A percentile compares a stretch with the other conserved stretches of the same genome.
Evolutionary conservation across 176 grass and related monocot species (phyloP).

Genomic region (Stipa capillata): DNA sequence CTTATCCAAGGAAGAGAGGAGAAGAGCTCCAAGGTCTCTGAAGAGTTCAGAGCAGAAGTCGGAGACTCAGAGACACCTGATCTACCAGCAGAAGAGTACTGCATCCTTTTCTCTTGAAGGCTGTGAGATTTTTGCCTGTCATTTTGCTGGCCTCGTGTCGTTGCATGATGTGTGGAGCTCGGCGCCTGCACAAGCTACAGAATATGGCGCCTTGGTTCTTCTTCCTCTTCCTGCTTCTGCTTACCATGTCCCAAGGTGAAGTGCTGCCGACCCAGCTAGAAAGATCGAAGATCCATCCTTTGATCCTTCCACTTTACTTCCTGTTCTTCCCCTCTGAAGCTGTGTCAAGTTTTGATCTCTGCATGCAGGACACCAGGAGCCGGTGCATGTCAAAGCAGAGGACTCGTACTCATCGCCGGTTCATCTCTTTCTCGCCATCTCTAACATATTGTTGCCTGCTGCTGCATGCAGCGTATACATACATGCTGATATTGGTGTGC

Average conservation of each 20-base stretch:
- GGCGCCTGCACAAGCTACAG: background rate
- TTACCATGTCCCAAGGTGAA: background rate
- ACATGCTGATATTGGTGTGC: background rate
- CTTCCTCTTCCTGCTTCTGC: background rate
- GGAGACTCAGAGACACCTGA: background rate
- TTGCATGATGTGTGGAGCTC: slow-evolving; percentile 11
- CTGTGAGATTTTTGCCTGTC: too few relatives aligned
- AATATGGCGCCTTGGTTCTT: background rate
- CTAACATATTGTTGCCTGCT: background rate
- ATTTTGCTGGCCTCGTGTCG: background rate
- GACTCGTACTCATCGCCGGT: background rate
- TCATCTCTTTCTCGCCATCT: background rate
- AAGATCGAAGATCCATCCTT: background rate
- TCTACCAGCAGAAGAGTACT: background rate
- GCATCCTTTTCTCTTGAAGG: background rate
- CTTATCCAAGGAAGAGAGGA: slow-evolving; percentile 11
- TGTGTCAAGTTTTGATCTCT: background rate
- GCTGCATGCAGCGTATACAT: background rate
- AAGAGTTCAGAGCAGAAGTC: background rate
- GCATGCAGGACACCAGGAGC: background rate
- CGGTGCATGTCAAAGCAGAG: background rate
- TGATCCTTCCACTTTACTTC: background rate
- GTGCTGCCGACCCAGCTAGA: background rate
- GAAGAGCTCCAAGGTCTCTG: background rate
- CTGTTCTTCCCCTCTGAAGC: background rate